Base-by-base conservation (phyloP, 1,284 basidiomycete species). In the Mycosarcoma mackinlayi region DNA sequence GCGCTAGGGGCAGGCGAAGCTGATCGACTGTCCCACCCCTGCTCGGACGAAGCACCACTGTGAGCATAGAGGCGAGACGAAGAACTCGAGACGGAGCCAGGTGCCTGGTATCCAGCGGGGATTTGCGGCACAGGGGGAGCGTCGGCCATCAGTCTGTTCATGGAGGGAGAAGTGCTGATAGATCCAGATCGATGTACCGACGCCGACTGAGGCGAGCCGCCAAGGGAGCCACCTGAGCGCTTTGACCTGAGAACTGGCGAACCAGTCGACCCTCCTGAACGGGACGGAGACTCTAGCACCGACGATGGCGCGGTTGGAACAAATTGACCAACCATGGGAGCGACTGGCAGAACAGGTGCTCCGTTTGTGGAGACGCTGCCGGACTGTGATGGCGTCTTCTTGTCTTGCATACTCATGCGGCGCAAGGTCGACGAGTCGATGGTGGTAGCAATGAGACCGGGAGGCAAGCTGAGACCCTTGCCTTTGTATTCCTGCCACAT, bases 371-470 rank as follows among this genome's bases (percentile, higher is more conserved):
- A 14, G 16, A 47, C 45, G 14, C 35, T 31, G n/a, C 42, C 52
- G 33, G 44, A 11, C 51, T 53, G 50, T n/a, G 35, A 38, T 18
- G 58, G 16, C 16, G 33, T 9, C 53, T 46, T 56, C 53, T 64
- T 64, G 24, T 59, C 59, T 27, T 58, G 54, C 14, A 11, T 44
- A 30, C 50, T 59, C 50, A 48, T 48, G 6, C 61, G 56, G 25
- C 67, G 67, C 41, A 57, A 23, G 31, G 49, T 38, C 18, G 75
- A 76, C 18, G 58, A 69, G 38, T 68, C 73, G 35, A 77, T 73
- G 1, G 73, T 77, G 18, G 75, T 77, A 2, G 73, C 75, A 13
- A 75, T 44, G 0, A 77, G 61, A 33, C 75, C 75, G 16, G 72
- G 65, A 14, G 75, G 75, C 33, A 77, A 34, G 50, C 66, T 76